Conservation (phyloP, 139 green algal genomes). For the Chlorella sp. region DNA sequence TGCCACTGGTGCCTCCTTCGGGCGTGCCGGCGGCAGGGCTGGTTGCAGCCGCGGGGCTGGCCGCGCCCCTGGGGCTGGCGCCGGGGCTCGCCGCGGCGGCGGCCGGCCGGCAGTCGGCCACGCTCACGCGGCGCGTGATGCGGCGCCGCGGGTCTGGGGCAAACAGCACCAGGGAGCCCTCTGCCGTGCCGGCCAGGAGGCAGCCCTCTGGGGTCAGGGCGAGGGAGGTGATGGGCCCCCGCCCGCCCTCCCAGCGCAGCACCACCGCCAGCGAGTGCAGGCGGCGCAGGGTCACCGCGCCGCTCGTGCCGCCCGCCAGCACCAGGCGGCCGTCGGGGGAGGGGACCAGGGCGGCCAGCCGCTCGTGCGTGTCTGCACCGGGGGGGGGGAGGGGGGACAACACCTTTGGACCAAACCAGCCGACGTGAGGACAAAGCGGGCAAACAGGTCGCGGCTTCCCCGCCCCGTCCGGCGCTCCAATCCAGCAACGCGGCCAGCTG, state of each 20-base stretch:
- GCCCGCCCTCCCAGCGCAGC: slow-evolving; percentile 36
- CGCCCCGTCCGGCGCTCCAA: too few species aligned
- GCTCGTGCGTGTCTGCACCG: slow-evolving; percentile 35
- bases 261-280: slow-evolving; percentile 47
- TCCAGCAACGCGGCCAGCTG: too few species aligned
- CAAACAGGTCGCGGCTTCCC: too few species aligned
- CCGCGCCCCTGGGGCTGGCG: too few species aligned
- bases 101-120: not conserved
- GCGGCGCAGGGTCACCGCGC: slow-evolving; percentile 43
- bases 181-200: slow-evolving; percentile 36
- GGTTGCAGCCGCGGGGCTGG: too few species aligned
- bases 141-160: slow-evolving; percentile 40
- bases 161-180: slow-evolving; percentile 41
- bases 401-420: not conserved
- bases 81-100: too few species aligned
- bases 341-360: slow-evolving; percentile 34
- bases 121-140: slow-evolving; percentile 32
- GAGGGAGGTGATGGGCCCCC: slow-evolving; percentile 34
- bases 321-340: slow-evolving; percentile 47
- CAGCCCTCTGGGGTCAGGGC: slow-evolving; percentile 44
- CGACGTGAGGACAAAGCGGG: too few species aligned
- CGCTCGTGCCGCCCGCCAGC: slow-evolving; percentile 45
- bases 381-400: not conserved
- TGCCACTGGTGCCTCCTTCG: too few species aligned
- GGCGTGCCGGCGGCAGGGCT: too few species aligned